Percentiles rank a stretch among this genome's conserved stretches.
Conservation (phyloP, 1,284 basidiomycete genomes). For the Leccinum subspadiceum region DNA sequence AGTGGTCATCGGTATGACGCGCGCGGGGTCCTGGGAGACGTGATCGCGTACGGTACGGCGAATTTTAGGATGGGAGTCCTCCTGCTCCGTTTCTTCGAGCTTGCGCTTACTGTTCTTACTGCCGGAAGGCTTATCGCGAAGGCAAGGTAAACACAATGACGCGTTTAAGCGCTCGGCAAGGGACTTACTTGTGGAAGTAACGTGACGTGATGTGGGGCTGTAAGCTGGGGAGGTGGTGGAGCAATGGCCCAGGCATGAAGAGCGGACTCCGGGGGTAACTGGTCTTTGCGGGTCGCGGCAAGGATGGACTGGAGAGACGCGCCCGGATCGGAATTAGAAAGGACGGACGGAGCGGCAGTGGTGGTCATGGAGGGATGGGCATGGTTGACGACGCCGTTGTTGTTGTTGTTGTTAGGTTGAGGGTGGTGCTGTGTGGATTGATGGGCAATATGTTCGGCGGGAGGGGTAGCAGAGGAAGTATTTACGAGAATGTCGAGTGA, state of each 20-base stretch:
- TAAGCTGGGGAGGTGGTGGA: slow-evolving; percentile 27
- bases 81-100: slow-evolving; percentile 62
- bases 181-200: slow-evolving; percentile 31
- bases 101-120: slow-evolving; percentile 62
- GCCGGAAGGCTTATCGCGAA: slow-evolving; percentile 31
- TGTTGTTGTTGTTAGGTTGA: slow-evolving; percentile 19
- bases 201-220: slow-evolving; percentile 30
- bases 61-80: slow-evolving; percentile 76
- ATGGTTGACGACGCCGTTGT: slow-evolving; percentile 29
- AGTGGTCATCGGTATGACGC: slow-evolving; percentile 82
- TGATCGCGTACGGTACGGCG: slow-evolving; percentile 78
- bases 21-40: slow-evolving; percentile 66
- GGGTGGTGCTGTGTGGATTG: slow-evolving; percentile 27
- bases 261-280: slow-evolving; percentile 38
- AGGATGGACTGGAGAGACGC: slow-evolving; percentile 65
- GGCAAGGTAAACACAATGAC: slow-evolving; percentile 20
- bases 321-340: slow-evolving; percentile 48
- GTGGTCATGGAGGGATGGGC: slow-evolving; percentile 36
- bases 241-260: slow-evolving; percentile 42
- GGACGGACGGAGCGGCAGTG: slow-evolving; percentile 35
- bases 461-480: slow-evolving; percentile 26
- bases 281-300: slow-evolving; percentile 45
- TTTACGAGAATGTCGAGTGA: slow-evolving; percentile 44
- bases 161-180: slow-evolving; percentile 31
- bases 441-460: slow-evolving; percentile 27